Percentiles rank a stretch among this genome's conserved stretches.
Evolutionary conservation across 2,329 filamentous ascomycete species (phyloP).

Genomic region (Fusarium odoratissimum): DNA sequence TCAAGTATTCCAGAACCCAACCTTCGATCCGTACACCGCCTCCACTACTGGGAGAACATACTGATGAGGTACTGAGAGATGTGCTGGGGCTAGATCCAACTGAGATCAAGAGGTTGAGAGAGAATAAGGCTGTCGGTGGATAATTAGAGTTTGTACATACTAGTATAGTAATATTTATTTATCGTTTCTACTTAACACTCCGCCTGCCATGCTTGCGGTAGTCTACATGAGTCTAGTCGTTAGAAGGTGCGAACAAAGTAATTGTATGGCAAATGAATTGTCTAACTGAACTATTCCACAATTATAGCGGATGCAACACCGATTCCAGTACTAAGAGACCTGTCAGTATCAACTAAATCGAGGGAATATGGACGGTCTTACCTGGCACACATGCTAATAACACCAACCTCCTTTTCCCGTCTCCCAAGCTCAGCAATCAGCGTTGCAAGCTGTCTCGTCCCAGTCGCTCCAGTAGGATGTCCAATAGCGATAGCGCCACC

Average conservation of each 20-base stretch:
- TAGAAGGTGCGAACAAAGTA: rapidly evolving
- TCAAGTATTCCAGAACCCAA: conserved; percentile 88
- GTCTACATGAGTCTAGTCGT: neutral
- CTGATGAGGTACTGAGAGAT: conserved; percentile 73
- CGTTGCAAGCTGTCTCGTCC: conserved; percentile 48
- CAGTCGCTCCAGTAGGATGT: conserved; percentile 89
- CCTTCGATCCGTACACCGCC: conserved; percentile 81
- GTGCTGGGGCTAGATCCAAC: rapidly evolving
- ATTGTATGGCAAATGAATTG: rapidly evolving
- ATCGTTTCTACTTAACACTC: rapidly evolving
- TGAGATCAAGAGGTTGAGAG: neutral
- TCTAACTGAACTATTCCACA: rapidly evolving
- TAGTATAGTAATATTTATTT: rapidly evolving
- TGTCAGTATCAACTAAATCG: neutral
- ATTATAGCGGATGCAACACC: neutral
- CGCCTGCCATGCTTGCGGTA: rapidly evolving
- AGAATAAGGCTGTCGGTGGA: neutral
- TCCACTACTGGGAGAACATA: conserved; percentile 87
- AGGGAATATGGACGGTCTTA: neutral
- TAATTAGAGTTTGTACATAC: rapidly evolving
- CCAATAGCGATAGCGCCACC: conserved; percentile 92
- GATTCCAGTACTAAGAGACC: rapidly evolving
- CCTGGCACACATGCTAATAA: conserved; percentile 33
- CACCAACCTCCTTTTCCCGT: neutral
- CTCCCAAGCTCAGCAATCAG: conserved; percentile 6